Base-by-base conservation (phyloP, 1,284 basidiomycete genomes). In the Fomitopsis pinicola region DNA sequence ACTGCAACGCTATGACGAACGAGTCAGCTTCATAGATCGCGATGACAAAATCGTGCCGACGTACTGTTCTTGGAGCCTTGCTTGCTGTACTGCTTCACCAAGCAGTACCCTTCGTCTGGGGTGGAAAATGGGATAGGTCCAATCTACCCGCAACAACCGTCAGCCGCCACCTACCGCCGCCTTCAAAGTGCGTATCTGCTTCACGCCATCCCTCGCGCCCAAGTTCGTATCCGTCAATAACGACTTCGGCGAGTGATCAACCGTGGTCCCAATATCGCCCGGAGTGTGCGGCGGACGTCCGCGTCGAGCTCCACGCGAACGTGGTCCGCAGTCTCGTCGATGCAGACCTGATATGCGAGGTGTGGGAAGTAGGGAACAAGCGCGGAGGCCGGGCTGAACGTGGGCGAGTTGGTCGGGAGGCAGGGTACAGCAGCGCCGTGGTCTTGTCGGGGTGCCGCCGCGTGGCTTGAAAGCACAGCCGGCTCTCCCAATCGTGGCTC, bases 401-500 rank as follows among this genome's bases (percentile, higher is more conserved):
- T 72, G 14, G 78, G 77, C 0, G 75, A 71, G 0, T 81, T 68
- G 52, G 36, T 36, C 1, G 85, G 79, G 17, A 85, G 71, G 66
- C 89, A 90, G 83, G 87, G 88, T 58, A 88, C 73, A 2, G 80
- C 78, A 19, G 77, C 73, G 5, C 85, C 86, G 72, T 76, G 68
- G 89, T 81, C 1, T 85, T 69, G 63, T 89, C 86, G 0, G 87
- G 88, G 22, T 86, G 76, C 73, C 80, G 77, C 12, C 87, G 80
- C 1, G 83, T 86, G 15, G 85, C 83, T 70, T 89, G 85, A 67
- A 84, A 86, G 67, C 88, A 91, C 2, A 83, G 66, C 59, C 82
- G 79, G 2, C 85, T 76, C 38, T 88, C 88, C 89, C 88, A 90
- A 64, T 91, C 89, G 65, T 91, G 88, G 9, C 88, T 88, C 44